phyloP scores from a whole-genome alignment of 1,284 basidiomycete genomes.

The Fomitopsis pinicola region DNA sequence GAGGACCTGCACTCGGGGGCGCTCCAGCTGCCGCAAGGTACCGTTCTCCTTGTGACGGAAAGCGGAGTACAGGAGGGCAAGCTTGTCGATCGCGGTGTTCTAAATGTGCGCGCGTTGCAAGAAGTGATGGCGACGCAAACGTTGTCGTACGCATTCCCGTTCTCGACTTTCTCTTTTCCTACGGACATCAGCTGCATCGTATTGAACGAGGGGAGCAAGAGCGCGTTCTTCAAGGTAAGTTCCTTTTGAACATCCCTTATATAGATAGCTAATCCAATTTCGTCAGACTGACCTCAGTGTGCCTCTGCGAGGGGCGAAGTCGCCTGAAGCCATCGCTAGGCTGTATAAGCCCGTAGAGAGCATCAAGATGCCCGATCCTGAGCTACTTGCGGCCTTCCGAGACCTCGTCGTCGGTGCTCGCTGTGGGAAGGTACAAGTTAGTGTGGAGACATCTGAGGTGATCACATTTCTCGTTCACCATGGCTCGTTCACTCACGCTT shows the following conservation, averaged over 20 bases:
- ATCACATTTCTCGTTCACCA: neutral
- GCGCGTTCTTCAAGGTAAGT: conserved; percentile 60
- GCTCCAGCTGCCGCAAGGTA: conserved; percentile 68
- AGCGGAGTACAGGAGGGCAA: conserved; percentile 62
- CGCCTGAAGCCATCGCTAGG: conserved; percentile 10
- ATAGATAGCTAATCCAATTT: neutral
- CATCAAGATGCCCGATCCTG: conserved; percentile 39
- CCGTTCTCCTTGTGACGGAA: conserved; percentile 66
- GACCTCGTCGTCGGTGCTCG: conserved; percentile 47
- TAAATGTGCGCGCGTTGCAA: conserved; percentile 69
- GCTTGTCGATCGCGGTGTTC: conserved; percentile 61
- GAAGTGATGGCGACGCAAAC: conserved; percentile 66
- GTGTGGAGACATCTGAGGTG: conserved; percentile 52
- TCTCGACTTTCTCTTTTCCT: conserved; percentile 69
- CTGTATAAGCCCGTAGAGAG: conserved; percentile 45
- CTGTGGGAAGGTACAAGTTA: conserved; percentile 44
- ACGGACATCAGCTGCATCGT: conserved; percentile 71
- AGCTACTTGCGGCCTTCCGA: conserved; percentile 50
- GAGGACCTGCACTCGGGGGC: conserved; percentile 74
- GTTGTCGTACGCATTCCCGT: conserved; percentile 80
- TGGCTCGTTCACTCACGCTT: neutral
- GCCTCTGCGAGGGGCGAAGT: conserved; percentile 33
- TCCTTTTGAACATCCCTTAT: neutral
- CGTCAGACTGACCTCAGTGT: conserved; percentile 51
- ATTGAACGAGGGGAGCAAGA: conserved; percentile 62